These are phyloP conservation scores for Globisporangium paroecandrum DNA, from an alignment of 352 stramenopile species.

Conservation along the genomic window DNA sequence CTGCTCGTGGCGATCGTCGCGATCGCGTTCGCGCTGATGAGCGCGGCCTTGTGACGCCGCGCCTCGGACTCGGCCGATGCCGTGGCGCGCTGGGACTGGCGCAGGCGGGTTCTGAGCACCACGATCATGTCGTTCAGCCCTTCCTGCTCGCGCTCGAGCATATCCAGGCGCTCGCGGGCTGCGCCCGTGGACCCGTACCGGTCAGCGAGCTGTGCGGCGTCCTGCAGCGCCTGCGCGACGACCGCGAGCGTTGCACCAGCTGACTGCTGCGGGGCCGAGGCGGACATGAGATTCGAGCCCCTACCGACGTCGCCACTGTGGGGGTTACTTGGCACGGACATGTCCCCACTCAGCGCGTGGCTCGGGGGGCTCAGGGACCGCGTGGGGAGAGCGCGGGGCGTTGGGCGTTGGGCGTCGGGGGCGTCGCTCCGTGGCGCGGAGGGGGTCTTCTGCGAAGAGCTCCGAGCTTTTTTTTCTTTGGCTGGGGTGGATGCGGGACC, in stretches of 20 bases:
- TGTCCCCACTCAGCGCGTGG: constrained; percentile 2
- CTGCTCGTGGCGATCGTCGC: background rate
- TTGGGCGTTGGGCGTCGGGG: background rate
- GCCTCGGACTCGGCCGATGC: constrained; percentile 22
- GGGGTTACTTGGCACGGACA: background rate
- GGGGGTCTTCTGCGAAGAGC: constrained; percentile 8
- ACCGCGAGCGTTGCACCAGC: constrained; percentile 11
- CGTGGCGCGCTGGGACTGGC: constrained; percentile 19
- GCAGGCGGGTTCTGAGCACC: constrained; percentile 18
- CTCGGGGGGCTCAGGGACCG: background rate
- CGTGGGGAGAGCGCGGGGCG: background rate
- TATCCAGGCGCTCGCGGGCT: constrained; percentile 25
- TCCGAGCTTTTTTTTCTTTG: constrained; percentile 17
- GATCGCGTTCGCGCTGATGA: constrained; percentile 11
- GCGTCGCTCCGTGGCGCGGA: constrained; percentile 2
- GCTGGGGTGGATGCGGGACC: constrained; percentile 2
- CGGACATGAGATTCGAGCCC: background rate
- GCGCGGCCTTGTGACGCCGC: constrained; percentile 15
- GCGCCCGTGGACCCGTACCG: constrained; percentile 31
- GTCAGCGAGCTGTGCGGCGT: constrained; percentile 33
- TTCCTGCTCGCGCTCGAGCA: constrained; percentile 28
- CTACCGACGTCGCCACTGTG: background rate
- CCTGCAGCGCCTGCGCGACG: constrained; percentile 26
- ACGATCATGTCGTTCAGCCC: constrained; percentile 24
- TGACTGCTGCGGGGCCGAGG: background rate